Evolutionary conservation across 768 basidiomycete species (phyloP).

Genomic region (Asterophora parasitica): DNA sequence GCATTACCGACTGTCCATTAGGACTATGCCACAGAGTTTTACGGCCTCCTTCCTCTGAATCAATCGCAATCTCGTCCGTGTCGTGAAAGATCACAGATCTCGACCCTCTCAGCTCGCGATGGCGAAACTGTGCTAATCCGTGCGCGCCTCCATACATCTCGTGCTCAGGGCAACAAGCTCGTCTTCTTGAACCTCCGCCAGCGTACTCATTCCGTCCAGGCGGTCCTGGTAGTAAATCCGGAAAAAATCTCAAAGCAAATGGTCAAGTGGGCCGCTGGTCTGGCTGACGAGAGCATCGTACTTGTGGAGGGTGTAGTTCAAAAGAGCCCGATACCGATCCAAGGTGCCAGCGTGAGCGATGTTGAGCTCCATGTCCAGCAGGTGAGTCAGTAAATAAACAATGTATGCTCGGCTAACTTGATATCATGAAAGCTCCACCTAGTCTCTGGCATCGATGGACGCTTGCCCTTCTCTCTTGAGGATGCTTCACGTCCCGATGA

Average conservation of each 20-base stretch:
- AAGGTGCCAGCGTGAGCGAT: slow-evolving; percentile 83
- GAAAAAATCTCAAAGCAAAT: slow-evolving; percentile 92
- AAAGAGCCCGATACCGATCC: slow-evolving; percentile 79
- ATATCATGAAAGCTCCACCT: slow-evolving; percentile 60
- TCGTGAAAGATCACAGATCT: slow-evolving; percentile 59
- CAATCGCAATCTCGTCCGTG: slow-evolving; percentile 80
- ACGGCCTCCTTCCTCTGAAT: slow-evolving; percentile 85
- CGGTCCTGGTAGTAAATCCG: slow-evolving; percentile 64
- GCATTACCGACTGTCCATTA: slow-evolving; percentile 21
- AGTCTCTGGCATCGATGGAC: slow-evolving; percentile 70
- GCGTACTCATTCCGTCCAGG: slow-evolving; percentile 82
- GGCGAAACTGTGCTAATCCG: slow-evolving; percentile 79
- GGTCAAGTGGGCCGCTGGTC: slow-evolving; percentile 83
- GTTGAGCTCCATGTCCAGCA: slow-evolving; percentile 83
- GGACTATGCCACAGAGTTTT: slow-evolving; percentile 77
- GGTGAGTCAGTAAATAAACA: slow-evolving; percentile 35
- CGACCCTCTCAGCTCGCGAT: slow-evolving; percentile 56
- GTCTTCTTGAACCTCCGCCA: slow-evolving; percentile 92
- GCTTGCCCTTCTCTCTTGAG: slow-evolving; percentile 87
- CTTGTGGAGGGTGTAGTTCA: slow-evolving; percentile 82
- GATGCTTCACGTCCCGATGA: slow-evolving; percentile 85
- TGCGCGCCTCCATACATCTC: slow-evolving; percentile 86
- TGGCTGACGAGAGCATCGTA: slow-evolving; percentile 86
- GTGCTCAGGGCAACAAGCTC: slow-evolving; percentile 94
- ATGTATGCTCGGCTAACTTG: slow-evolving; percentile 2